Evolutionary conservation across 2,329 filamentous ascomycete genomes (phyloP), one percentile per base, ranked within the genome.

Genomic region (Mollisia scopiformis): DNA sequence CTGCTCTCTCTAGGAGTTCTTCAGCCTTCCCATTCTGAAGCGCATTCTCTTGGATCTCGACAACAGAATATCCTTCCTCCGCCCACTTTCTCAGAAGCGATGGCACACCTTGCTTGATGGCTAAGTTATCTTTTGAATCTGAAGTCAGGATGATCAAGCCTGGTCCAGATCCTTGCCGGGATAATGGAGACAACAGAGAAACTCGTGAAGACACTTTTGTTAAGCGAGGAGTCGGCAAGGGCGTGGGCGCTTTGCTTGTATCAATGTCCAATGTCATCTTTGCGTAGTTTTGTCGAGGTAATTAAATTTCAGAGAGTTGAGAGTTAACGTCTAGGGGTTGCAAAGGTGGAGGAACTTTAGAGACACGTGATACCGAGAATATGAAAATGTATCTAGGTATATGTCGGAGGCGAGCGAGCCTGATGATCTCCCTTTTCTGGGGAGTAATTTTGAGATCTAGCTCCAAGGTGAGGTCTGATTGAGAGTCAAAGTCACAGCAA

Each of bases 131-230:
- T 25, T 57, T 31, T 10, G 25, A 27, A 31, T 46, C n/a, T 27
- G 58, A 62, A 28, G 67, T 62, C 23, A 75, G n/a, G n/a, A 74
- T 60, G 11, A 75, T 56, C 21, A 75, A 64, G n/a, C 72, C 74
- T 1, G 73, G 74, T 1, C 74, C 74, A n/a, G 62, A 49, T 31
- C 73, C 73, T 13, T 70, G 66, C n/a, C 73, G 16, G 1, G 46
- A 39, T 5, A 61, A 27, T n/a, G 54, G 54, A 11, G 28, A n/a
- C n/a, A 61, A 41, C 13, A 54, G 35, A 21, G 39, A 54, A 39
- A 56, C 2, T 25, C 39, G 16, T 4, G 39, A 19, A 6, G 19
- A 23, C 7, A 43, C 19, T 19, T 21, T 43, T 19, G 39, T 43
- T 21, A 43, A 3, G 10, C 21, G 16, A 7, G 39, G 39, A 43